Conservation (phyloP, 78 protist species). For the Fonticula alba region DNA sequence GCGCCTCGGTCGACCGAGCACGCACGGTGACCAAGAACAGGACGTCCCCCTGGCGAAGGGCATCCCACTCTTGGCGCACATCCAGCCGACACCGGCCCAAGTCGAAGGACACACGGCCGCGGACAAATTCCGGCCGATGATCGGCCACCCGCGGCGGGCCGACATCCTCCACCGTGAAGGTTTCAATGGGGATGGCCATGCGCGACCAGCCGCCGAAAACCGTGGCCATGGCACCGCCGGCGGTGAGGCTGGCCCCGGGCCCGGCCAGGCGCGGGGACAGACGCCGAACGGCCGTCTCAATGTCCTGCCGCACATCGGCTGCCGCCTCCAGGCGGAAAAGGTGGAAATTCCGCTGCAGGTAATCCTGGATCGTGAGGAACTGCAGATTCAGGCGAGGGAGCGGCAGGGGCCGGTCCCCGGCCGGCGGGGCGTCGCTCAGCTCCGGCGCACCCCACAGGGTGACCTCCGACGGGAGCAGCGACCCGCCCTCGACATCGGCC, state of each 20-base stretch:
- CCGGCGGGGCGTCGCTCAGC: too few relatives aligned
- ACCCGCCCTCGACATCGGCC: too few relatives aligned
- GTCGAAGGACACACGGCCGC: conserved; percentile 23
- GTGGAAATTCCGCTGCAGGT: conserved; percentile 68
- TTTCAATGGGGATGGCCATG: conserved; percentile 52
- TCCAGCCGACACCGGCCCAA: conserved; percentile 1
- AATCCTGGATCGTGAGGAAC: conserved; percentile 77
- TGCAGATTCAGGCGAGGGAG: conserved; percentile 80
- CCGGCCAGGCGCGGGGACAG: conserved; percentile 21
- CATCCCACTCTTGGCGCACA: conserved; percentile 50
- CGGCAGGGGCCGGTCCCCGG: conserved; percentile 34
- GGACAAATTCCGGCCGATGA: conserved; percentile 43
- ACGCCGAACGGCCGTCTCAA: conserved; percentile 37
- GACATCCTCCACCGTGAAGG: conserved; percentile 28
- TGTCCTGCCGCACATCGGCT: conserved; percentile 50
- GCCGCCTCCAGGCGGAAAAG: conserved; percentile 57
- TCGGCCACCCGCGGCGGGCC: conserved; percentile 56
- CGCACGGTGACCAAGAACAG: background rate
- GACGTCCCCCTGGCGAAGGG: conserved; percentile 25
- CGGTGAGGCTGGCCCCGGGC: too few relatives aligned
- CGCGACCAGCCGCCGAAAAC: conserved; percentile 50
- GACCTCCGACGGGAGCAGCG: conserved; percentile 55
- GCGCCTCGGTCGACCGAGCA: background rate
- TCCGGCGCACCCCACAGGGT: conserved; percentile 39
- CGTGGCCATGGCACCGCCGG: too few relatives aligned